Base-by-base conservation (phyloP, 2,329 filamentous ascomycete species). In the Cladorrhinum sp. region DNA sequence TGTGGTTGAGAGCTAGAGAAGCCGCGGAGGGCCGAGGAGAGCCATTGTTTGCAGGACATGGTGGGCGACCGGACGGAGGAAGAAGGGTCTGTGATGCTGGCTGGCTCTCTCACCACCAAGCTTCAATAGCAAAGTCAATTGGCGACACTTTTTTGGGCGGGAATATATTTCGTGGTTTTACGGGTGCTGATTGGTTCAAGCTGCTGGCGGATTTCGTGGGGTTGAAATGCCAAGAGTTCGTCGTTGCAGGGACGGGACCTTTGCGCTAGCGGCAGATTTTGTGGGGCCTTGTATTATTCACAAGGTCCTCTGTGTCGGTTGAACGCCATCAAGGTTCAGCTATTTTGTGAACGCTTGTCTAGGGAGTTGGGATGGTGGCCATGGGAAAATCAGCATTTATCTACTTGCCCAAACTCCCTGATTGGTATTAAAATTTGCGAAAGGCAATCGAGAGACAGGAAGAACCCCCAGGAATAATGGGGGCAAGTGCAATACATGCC, bases 41-140 rank as follows among this genome's bases (percentile, higher is more conserved):
- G 54, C 60, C 58, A 68, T 63, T 67, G 66, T 59, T 65, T 63
- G 54, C 59, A 61, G 23, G 65, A 61, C 65, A 66, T 66, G 61
- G 56, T 23, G 2, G 50, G 32, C 51, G 53, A 38, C 27, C 25
- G 23, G 18, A 29, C 20, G 24, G 10, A 12, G 20, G 13, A 41
- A 29, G 38, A 16, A 50, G 60, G 49, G 41, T 13, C 12, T n/a
- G 53, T 57, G 13, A 29, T 49, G 16, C 12, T n/a, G n/a, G n/a
- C n/a, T n/a, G n/a, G n/a, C n/a, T n/a, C n/a, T 59, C 13, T 52
- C 20, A 36, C 18, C 48, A 25, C n/a, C n/a, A n/a, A 53, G 49
- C 36, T 32, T n/a, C n/a, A 29, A 13, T 36, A 10, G 10, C 32
- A 12, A 36, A 13, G 32, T 41, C 38, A 55, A 27, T 57, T 57